Evolutionary conservation across 2,329 filamentous ascomycete species (phyloP).

Genomic region (Aspergillus sp.): DNA sequence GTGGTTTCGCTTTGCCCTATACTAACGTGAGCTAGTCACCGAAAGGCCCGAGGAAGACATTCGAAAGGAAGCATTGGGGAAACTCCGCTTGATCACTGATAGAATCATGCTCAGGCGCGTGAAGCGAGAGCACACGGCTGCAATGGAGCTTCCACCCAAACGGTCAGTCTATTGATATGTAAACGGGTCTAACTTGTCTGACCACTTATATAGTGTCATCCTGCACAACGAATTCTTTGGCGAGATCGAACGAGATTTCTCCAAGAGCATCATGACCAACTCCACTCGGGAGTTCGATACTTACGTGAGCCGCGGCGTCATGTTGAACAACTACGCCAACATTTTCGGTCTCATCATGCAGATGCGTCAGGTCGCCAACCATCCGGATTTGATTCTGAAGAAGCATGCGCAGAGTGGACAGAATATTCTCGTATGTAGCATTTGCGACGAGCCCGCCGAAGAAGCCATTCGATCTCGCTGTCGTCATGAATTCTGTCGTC

Average conservation of each 20-base stretch:
- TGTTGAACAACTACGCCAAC: slow-evolving; percentile 97
- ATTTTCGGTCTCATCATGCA: slow-evolving; percentile 99
- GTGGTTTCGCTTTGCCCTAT: slow-evolving; percentile 37
- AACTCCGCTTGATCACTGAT: slow-evolving; percentile 80
- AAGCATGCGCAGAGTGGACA: slow-evolving; percentile 79
- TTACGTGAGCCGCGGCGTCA: slow-evolving; percentile 86
- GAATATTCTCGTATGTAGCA: slow-evolving; percentile 83
- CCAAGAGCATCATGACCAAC: slow-evolving; percentile 89
- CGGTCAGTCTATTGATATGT: slow-evolving; percentile 40
- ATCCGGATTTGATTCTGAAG: slow-evolving; percentile 87
- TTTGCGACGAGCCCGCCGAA: slow-evolving; percentile 93
- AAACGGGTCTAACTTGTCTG: not conserved
- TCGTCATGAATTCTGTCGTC: slow-evolving; percentile 84
- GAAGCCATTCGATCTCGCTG: slow-evolving; percentile 88
- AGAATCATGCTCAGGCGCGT: slow-evolving; percentile 92
- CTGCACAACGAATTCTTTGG: slow-evolving; percentile 95
- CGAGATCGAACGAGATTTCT: slow-evolving; percentile 92
- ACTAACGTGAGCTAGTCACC: slow-evolving; percentile 39
- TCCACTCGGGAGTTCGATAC: slow-evolving; percentile 85
- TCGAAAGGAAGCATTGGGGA: slow-evolving; percentile 64
- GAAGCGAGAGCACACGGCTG: slow-evolving; percentile 86
- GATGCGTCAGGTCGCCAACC: slow-evolving; percentile 96
- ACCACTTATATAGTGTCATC: slow-evolving; percentile 46
- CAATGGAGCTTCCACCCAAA: slow-evolving; percentile 95
- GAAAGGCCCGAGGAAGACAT: slow-evolving; percentile 43